A percentile compares a stretch with the other conserved stretches of the same genome.
These are phyloP conservation scores for Neonothopanus nambi DNA, from an alignment of 1,284 basidiomycete genomes.

Conservation along the genomic window DNA sequence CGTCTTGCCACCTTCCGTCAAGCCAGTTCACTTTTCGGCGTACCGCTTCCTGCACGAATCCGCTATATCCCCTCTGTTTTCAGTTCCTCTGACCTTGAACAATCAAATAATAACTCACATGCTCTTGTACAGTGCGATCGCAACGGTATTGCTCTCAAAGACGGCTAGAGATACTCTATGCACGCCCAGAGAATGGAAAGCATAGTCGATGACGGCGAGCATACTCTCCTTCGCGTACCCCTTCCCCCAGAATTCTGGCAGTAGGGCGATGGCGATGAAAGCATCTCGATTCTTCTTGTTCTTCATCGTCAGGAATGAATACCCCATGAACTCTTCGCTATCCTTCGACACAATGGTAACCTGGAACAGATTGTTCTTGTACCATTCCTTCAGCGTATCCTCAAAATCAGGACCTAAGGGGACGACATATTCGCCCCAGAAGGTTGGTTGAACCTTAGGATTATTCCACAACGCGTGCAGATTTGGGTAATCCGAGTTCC, in stretches of 20 bases:
- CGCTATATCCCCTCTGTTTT: background rate
- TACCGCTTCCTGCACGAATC: conserved; percentile 10
- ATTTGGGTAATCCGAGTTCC: background rate
- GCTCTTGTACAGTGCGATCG: conserved; percentile 33
- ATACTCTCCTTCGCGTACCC: conserved; percentile 37
- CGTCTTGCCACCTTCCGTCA: conserved; percentile 9
- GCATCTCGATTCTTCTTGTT: conserved; percentile 28
- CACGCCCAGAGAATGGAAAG: conserved; percentile 33
- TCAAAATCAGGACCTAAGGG: conserved; percentile 26
- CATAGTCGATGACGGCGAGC: too few relatives aligned
- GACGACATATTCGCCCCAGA: conserved; percentile 31
- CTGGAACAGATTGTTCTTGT: too few relatives aligned
- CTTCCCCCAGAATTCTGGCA: conserved; percentile 30
- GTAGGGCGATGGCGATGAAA: conserved; percentile 30
- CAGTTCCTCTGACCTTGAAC: background rate
- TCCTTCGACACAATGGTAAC: too few relatives aligned
- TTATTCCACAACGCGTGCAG: too few relatives aligned
- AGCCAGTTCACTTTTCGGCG: conserved; percentile 12
- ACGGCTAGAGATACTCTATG: conserved; percentile 32
- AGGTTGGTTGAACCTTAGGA: conserved; percentile 33
- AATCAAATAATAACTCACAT: conserved; percentile 28
- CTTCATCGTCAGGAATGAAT: background rate
- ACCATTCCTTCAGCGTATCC: conserved; percentile 26
- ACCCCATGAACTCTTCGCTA: too few relatives aligned
- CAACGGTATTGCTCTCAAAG: conserved; percentile 29